Base-by-base conservation (phyloP, 2,329 filamentous ascomycete species). In the Pseudogymnoascus sp. region DNA sequence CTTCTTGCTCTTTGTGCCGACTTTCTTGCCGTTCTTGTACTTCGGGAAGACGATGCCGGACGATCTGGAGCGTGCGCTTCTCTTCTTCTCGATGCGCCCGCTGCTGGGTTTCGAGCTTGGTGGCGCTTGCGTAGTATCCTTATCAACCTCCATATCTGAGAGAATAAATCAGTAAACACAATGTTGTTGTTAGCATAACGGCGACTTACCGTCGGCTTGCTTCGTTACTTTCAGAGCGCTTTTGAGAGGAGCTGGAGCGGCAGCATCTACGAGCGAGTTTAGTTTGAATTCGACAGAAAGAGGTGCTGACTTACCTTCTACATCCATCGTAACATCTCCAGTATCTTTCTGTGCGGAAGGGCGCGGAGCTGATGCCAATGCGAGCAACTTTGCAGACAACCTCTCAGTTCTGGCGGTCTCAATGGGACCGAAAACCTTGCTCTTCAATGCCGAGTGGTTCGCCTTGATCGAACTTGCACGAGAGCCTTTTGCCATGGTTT, bases 401-500 rank as follows among this genome's bases (percentile, higher is more conserved):
- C 93, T 87, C 75, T 92, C 88, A 61, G 87, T 88, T 69, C 93
- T 85, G 52, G 89, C 92, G 69, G 82, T 79, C 74, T 93, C 91
- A 62, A 87, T 86, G 14, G 93, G 93, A 1, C 88, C 90, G 76
- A 96, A 97, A 67, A 97, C 88, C 67, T 85, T 86, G 67, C 84
- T 80, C 75, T 92, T 92, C 67, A 96, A 82, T 70, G 84, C 87
- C 69, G 84, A 82, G 78, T 92, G 91, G 80, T 97, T 97, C 71
- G 82, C 82, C 80, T 97, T 97, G 70, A 82, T 85, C 67, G 84
- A 80, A 73, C 88, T 95, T 67, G 92, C 84, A 74, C 93, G 84
- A 65, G 89, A 80, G 73, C 90, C 89, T 75, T 96, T 97, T 23
- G 92, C 93, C 93, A 97, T 97, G 69, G 62, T 82, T 73, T 60